These are phyloP conservation scores for Auxenochlorella pyrenoidosa DNA, from an alignment of 139 green algal genomes.

Conservation along the genomic window DNA sequence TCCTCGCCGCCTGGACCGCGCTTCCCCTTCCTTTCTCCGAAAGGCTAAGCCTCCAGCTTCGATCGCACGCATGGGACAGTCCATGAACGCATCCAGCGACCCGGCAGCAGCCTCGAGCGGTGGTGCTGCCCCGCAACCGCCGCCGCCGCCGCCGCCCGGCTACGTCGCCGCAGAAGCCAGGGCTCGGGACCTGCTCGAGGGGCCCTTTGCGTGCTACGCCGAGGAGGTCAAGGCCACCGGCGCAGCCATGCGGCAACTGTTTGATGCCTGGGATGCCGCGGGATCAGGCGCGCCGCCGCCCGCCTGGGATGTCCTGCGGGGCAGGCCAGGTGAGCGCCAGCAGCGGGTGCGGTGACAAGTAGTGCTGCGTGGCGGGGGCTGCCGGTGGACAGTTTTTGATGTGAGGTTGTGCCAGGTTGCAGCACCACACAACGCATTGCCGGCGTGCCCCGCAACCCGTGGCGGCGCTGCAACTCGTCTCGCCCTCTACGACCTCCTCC, in stretches of 20 bases:
- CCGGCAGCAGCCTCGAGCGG: not conserved
- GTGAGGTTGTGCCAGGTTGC: not conserved
- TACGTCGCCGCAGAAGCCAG: not conserved
- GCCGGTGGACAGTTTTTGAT: not conserved
- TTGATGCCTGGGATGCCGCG: not conserved
- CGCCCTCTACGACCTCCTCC: too few relatives aligned
- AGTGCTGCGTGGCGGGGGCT: too few relatives aligned
- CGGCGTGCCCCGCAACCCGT: too few relatives aligned
- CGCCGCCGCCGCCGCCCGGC: not conserved
- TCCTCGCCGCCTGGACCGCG: not conserved
- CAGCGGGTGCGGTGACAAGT: too few relatives aligned
- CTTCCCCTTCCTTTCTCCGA: not conserved
- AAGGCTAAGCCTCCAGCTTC: not conserved
- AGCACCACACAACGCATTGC: too few relatives aligned
- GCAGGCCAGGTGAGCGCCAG: not conserved
- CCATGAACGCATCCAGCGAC: not conserved
- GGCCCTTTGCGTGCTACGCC: not conserved
- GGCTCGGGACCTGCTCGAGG: not conserved
- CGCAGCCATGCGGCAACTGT: not conserved
- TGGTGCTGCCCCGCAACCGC: not conserved
- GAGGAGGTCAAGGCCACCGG: not conserved
- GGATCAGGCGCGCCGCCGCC: not conserved
- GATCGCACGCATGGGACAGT: not conserved
- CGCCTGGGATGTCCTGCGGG: not conserved
- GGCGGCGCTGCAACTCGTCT: too few relatives aligned